These are phyloP conservation scores for Forsythia suspensa DNA, from an alignment of 257 asterid species.

Conservation along the genomic window DNA sequence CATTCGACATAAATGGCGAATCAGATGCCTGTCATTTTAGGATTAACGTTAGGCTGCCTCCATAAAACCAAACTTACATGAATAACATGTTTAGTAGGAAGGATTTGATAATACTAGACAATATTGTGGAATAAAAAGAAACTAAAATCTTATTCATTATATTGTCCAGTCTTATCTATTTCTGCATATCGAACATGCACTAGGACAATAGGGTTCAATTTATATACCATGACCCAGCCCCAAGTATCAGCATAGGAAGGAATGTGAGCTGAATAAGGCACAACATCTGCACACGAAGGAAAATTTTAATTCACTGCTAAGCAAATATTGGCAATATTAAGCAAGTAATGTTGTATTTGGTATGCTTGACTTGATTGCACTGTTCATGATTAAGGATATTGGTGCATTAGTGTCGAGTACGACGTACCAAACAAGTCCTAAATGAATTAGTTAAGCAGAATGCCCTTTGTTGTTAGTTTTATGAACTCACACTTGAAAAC, in stretches of 20 bases:
- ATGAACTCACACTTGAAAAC: conserved; percentile 82
- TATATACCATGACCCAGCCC: conserved; percentile 97
- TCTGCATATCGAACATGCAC: neutral
- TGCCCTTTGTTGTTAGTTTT: neutral
- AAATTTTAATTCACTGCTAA: neutral
- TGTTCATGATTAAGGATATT: neutral
- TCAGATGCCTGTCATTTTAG: conserved; percentile 67
- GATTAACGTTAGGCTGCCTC: neutral
- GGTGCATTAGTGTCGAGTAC: neutral
- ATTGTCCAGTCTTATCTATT: neutral
- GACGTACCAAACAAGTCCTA: neutral
- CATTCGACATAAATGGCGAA: conserved; percentile 43
- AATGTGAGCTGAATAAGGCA: conserved; percentile 90
- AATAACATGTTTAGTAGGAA: neutral
- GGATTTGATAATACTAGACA: no score
- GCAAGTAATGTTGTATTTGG: neutral
- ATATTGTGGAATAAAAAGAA: neutral
- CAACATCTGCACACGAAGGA: conserved; percentile 66
- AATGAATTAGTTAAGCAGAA: neutral
- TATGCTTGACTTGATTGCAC: neutral
- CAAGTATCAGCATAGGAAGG: conserved; percentile 97
- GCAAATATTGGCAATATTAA: neutral
- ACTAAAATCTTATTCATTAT: neutral
- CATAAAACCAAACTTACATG: neutral
- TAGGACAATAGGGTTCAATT: neutral